These are phyloP conservation scores for Ceratocystis smalleyi DNA, from an alignment of 2,329 filamentous ascomycete species.

Conservation along the genomic window DNA sequence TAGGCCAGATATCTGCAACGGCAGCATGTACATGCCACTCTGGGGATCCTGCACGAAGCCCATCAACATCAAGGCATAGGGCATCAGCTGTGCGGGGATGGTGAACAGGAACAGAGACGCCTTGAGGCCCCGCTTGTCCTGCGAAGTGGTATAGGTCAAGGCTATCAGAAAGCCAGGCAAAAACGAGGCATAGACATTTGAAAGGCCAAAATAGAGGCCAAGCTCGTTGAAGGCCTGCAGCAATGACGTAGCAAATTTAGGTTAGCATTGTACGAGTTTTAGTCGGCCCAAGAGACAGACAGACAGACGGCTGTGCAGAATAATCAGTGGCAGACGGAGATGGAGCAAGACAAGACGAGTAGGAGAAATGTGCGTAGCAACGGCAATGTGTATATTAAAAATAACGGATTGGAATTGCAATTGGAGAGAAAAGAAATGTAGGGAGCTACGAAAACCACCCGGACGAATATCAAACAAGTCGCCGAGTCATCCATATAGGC, in stretches of 20 bases:
- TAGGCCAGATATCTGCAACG: conserved; percentile 43
- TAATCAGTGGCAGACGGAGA: background rate
- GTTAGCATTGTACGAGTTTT: background rate
- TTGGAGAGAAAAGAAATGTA: conserved; percentile 35
- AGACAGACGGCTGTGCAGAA: background rate
- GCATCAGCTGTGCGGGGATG: conserved; percentile 67
- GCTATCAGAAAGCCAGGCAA: conserved; percentile 57
- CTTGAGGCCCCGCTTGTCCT: conserved; percentile 66
- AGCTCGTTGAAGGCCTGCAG: conserved; percentile 15
- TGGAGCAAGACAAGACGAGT: background rate
- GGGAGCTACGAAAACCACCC: conserved; percentile 46
- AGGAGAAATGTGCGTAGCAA: background rate
- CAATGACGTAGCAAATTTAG: background rate
- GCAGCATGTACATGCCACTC: conserved; percentile 39
- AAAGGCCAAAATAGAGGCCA: conserved; percentile 12
- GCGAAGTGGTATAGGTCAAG: conserved; percentile 66
- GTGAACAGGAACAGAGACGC: conserved; percentile 68
- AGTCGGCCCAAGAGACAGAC: background rate
- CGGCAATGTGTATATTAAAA: conserved; percentile 8
- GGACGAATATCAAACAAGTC: conserved; percentile 39
- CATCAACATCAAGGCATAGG: conserved; percentile 62
- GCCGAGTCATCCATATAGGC: conserved; percentile 54
- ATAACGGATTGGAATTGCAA: conserved; percentile 19
- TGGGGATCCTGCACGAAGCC: conserved; percentile 49
- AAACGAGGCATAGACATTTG: conserved; percentile 28